Conservation (phyloP, 495 filamentous ascomycete genomes). For the Daldinia caldariorum region DNA sequence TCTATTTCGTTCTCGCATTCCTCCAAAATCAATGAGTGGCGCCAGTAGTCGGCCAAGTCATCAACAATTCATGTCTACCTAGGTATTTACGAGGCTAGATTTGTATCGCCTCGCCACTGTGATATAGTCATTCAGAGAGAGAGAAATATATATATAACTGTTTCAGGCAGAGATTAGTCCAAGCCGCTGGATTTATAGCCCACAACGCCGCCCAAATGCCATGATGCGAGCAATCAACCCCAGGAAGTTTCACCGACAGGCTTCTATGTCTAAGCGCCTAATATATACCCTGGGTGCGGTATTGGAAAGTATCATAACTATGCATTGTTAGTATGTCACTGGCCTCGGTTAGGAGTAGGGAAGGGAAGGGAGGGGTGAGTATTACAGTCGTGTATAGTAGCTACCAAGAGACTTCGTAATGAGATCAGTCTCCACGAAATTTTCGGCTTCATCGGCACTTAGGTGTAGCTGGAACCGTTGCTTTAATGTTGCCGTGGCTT, state of each 20-base stretch:
- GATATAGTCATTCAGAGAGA: slow-evolving; percentile 43
- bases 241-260: slow-evolving; percentile 21
- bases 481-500: slow-evolving; percentile 68
- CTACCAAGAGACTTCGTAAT: slow-evolving; percentile 76
- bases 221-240: slow-evolving; percentile 45
- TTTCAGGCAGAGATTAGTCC: slow-evolving; percentile 42
- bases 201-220: slow-evolving; percentile 52
- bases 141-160: slow-evolving; percentile 38
- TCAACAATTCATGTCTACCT: slow-evolving; percentile 22
- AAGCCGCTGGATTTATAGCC: slow-evolving; percentile 44
- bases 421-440: slow-evolving; percentile 76
- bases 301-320: slow-evolving; percentile 83
- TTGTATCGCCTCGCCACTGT: slow-evolving; percentile 19
- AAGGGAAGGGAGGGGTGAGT: slow-evolving; percentile 14
- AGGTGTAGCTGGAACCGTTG: slow-evolving; percentile 77
- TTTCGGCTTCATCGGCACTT: slow-evolving; percentile 76
- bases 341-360: background rate
- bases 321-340: slow-evolving; percentile 18
- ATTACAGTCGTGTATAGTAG: slow-evolving; percentile 79
- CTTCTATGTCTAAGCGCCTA: slow-evolving; percentile 48
- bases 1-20: background rate
- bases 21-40: background rate
- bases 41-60: slow-evolving; percentile 6
- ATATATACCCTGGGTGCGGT: slow-evolving; percentile 82
- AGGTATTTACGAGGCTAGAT: slow-evolving; percentile 37